A percentile compares a stretch with the other conserved stretches of the same genome.
These are phyloP conservation scores for Ramaria rubella DNA, from an alignment of 768 basidiomycete genomes.

Conservation along the genomic window DNA sequence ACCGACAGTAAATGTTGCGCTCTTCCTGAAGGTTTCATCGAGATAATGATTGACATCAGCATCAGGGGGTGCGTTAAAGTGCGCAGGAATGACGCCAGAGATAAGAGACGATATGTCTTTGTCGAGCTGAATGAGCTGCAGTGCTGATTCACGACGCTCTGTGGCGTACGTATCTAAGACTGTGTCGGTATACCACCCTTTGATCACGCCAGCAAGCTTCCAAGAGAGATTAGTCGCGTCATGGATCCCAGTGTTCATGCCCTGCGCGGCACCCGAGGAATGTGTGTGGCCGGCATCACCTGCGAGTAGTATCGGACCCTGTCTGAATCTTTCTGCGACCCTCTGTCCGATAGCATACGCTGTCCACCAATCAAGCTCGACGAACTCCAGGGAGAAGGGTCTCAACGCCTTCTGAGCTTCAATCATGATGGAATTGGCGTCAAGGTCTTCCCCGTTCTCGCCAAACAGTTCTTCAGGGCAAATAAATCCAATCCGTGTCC, in stretches of 20 bases:
- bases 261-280: constrained; percentile 13
- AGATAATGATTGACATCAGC: constrained; percentile 11
- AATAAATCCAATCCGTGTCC: constrained; percentile 4
- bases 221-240: constrained; percentile 14
- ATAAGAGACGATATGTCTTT: constrained; percentile 16
- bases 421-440: background rate
- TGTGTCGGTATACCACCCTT: background rate
- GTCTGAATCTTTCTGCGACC: constrained; percentile 7
- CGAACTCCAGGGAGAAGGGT: constrained; percentile 21
- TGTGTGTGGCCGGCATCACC: constrained; percentile 16
- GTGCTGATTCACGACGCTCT: constrained; percentile 11
- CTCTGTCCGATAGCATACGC: constrained; percentile 15
- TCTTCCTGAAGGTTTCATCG: constrained; percentile 12
- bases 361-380: constrained; percentile 14
- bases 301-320: constrained; percentile 12
- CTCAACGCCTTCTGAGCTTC: constrained; percentile 21
- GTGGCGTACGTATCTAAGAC: constrained; percentile 13
- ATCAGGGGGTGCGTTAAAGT: constrained; percentile 10
- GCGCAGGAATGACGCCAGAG: constrained; percentile 14
- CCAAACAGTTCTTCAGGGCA: background rate
- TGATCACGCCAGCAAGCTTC: constrained; percentile 13
- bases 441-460: background rate
- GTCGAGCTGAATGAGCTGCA: constrained; percentile 17
- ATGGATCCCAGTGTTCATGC: constrained; percentile 15
- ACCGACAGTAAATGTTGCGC: constrained; percentile 16